Conservation (phyloP, 2,329 filamentous ascomycete genomes). For the Beauveria sp. region DNA sequence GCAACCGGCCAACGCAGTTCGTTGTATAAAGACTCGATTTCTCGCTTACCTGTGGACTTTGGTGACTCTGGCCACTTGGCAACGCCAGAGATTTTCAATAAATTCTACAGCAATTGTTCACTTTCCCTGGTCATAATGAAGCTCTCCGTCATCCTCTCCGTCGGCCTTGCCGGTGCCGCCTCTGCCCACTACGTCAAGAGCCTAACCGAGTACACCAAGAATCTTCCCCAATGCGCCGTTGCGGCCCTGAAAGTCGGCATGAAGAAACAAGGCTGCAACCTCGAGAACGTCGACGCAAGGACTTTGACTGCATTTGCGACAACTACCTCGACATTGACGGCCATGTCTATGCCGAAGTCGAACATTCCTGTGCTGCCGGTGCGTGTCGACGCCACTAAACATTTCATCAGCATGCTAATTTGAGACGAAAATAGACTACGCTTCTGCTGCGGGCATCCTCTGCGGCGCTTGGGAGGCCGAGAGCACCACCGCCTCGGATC, state of each 20-base stretch:
- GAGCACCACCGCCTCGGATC: constrained; percentile 6
- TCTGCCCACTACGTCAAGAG: constrained; percentile 5
- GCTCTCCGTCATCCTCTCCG: constrained; percentile 2
- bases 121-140: neutral
- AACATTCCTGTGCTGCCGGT: constrained; percentile 6
- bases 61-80: neutral
- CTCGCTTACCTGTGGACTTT: neutral
- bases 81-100: neutral
- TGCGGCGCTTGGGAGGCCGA: constrained; percentile 8
- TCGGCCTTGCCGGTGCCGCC: neutral
- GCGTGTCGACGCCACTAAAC: neutral
- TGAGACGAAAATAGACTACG: neutral
- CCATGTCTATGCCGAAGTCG: constrained; percentile 5
- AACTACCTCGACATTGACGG: constrained; percentile 7
- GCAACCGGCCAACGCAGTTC: neutral
- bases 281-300: neutral
- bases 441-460: neutral
- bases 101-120: neutral
- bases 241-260: constrained; percentile 3
- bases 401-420: neutral
- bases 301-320: constrained; percentile 12
- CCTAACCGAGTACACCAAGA: constrained; percentile 10
- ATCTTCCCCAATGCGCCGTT: constrained; percentile 1
- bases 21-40: neutral
- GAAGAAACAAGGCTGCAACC: constrained; percentile 8